Evolutionary conservation across 1,139 yeast genomes (phyloP), one percentile per base, ranked within the genome.

Genomic region (Yamadazyma atlantica): DNA sequence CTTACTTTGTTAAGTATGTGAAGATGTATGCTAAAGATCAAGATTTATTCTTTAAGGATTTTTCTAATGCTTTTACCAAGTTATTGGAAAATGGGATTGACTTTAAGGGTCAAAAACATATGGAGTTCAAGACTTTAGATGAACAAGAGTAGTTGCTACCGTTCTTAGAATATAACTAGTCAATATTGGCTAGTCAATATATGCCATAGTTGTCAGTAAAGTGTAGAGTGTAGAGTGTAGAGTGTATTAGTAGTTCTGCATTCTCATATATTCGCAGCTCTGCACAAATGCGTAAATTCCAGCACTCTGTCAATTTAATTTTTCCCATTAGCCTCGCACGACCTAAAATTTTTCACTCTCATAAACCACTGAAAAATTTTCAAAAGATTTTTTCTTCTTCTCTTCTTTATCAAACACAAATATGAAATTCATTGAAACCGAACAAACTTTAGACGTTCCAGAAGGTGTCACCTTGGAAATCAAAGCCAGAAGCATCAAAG

Each of bases 361-460:
- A 19, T 29, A 19, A 29, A 18, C n/a, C 11, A 21, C 35, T 37
- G 37, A 35, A 42, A 42, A 42, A 32, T 32, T 40, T 40, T 38
- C 32, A 27, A 28, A 16, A 6, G 3, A 4, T 28, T 11, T 28
- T 28, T 19, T 29, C 14, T 19, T 29, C 14, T 29, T 29, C 31
- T 16, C 14, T 32, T 36, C 32, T 33, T 32, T 25, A 26, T 18
- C 30, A 11, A 23, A 30, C 16, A 29, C 34, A 11, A 38, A 13
- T 68, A 89, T 89, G 97, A 89, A 87, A 82, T 87, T 82, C 90
- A 76, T 92, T 66, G 90, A 85, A 76, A 85, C 97, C 54, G 96
- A 88, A 72, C 97, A 92, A 80, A 66, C 74, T 65, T 79, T 94
- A 65, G 87, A 78, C 50, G 75, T 94, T 71, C 98, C 98, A 73